These are phyloP conservation scores for Blastocystis sp. DNA, from an alignment of 352 stramenopile species.

Conservation along the genomic window DNA sequence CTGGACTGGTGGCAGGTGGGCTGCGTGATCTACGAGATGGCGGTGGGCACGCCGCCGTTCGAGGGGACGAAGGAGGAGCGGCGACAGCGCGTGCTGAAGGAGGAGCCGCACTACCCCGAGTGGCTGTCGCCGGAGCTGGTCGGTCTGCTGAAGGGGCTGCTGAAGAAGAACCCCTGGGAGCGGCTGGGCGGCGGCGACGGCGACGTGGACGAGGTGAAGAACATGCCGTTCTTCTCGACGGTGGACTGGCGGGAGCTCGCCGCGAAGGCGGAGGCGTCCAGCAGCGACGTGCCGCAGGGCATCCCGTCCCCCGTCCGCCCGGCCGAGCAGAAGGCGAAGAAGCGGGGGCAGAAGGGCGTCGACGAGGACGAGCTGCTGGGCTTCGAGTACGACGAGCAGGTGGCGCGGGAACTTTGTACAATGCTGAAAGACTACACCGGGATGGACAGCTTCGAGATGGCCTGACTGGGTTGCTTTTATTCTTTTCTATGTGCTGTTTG, in stretches of 20 bases:
- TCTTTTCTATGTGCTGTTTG: background rate
- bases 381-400: conserved; percentile 55
- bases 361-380: conserved; percentile 31
- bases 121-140: conserved; percentile 29
- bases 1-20: conserved; percentile 68
- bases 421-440: background rate
- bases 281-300: background rate
- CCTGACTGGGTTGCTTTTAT: conserved; percentile 21
- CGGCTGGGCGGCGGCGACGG: conserved; percentile 54
- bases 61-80: conserved; percentile 30
- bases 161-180: conserved; percentile 50
- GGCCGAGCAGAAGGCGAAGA: background rate
- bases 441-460: background rate
- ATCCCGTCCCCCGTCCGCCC: conserved; percentile 22
- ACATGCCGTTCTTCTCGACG: conserved; percentile 24
- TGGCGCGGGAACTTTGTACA: background rate
- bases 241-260: conserved; percentile 29
- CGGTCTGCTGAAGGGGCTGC: conserved; percentile 49
- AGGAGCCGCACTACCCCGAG: conserved; percentile 43
- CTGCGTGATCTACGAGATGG: conserved; percentile 65
- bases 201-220: conserved; percentile 54
- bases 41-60: conserved; percentile 33
- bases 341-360: background rate
- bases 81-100: conserved; percentile 19
- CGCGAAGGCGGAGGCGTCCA: background rate